These are phyloP conservation scores for Phanerochaete carnosa DNA, from an alignment of 768 basidiomycete species.

Conservation along the genomic window DNA sequence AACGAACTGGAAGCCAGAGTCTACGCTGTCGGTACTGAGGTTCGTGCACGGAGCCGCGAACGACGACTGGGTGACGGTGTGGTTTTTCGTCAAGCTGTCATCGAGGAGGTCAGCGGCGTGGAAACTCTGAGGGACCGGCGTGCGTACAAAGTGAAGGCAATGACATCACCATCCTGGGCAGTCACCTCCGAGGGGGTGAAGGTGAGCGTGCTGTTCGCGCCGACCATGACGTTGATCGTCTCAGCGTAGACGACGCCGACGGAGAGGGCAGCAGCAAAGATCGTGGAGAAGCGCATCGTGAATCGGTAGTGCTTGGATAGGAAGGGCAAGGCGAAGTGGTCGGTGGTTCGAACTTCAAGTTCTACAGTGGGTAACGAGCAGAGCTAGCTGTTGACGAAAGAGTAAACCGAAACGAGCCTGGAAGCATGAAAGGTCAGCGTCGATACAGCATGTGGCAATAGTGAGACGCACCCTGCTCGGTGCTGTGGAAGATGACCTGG, in stretches of 20 bases:
- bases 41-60: slow-evolving; percentile 50
- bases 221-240: slow-evolving; percentile 22
- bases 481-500: slow-evolving; percentile 36
- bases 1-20: slow-evolving; percentile 49
- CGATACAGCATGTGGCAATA: not conserved
- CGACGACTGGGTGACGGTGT: slow-evolving; percentile 61
- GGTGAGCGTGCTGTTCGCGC: slow-evolving; percentile 26
- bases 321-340: not conserved
- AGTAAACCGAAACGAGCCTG: slow-evolving; percentile 28
- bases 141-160: slow-evolving; percentile 52
- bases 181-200: slow-evolving; percentile 34
- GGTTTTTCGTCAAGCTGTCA: slow-evolving; percentile 26
- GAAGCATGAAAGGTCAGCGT: slow-evolving; percentile 15
- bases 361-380: slow-evolving; percentile 3
- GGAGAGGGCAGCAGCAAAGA: slow-evolving; percentile 38
- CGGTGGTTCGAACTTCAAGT: slow-evolving; percentile 5
- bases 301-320: slow-evolving; percentile 4
- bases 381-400: slow-evolving; percentile 14
- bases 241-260: slow-evolving; percentile 45
- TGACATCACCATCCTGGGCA: slow-evolving; percentile 42
- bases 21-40: slow-evolving; percentile 35
- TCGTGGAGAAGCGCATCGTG: slow-evolving; percentile 50
- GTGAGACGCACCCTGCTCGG: slow-evolving; percentile 44
- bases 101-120: not conserved
- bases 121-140: not conserved